Percentiles rank a stretch among this genome's conserved stretches.
Conservation (phyloP, 495 filamentous ascomycete genomes). For the Hypoxylon crocopeplum region DNA sequence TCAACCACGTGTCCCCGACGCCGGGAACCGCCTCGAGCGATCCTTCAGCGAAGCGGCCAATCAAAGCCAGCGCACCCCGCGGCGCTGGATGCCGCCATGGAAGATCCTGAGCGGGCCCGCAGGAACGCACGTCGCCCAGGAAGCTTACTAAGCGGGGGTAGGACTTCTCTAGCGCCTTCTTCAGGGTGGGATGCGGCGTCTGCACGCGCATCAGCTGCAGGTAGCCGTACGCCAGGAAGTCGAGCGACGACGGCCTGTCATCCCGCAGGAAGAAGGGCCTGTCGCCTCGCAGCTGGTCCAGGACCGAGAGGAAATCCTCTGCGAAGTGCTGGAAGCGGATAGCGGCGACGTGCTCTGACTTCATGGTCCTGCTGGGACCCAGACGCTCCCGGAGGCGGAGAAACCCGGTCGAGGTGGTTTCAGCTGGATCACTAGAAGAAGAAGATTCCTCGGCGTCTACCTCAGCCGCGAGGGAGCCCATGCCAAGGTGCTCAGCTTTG, state of each 20-base stretch:
- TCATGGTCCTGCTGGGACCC: conserved; percentile 39
- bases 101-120: conserved; percentile 38
- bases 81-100: conserved; percentile 23
- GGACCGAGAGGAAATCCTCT: conserved; percentile 69
- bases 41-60: conserved; percentile 42
- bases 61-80: conserved; percentile 26
- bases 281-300: conserved; percentile 65
- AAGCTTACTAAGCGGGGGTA: conserved; percentile 63
- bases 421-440: conserved; percentile 36
- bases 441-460: conserved; percentile 38
- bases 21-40: conserved; percentile 38
- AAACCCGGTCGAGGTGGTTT: conserved; percentile 39
- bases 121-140: conserved; percentile 54
- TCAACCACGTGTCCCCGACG: conserved; percentile 35
- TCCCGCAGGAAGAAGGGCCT: conserved; percentile 61
- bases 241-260: conserved; percentile 62
- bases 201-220: conserved; percentile 74
- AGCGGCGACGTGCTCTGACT: conserved; percentile 57
- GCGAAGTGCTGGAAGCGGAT: conserved; percentile 77
- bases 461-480: conserved; percentile 52
- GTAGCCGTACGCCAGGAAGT: conserved; percentile 81
- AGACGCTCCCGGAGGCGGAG: conserved; percentile 37
- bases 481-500: conserved; percentile 75
- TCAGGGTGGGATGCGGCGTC: conserved; percentile 74
- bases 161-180: conserved; percentile 63